phyloP scores from a whole-genome alignment of 306 rosid genomes.

The Ceratonia siliqua region DNA sequence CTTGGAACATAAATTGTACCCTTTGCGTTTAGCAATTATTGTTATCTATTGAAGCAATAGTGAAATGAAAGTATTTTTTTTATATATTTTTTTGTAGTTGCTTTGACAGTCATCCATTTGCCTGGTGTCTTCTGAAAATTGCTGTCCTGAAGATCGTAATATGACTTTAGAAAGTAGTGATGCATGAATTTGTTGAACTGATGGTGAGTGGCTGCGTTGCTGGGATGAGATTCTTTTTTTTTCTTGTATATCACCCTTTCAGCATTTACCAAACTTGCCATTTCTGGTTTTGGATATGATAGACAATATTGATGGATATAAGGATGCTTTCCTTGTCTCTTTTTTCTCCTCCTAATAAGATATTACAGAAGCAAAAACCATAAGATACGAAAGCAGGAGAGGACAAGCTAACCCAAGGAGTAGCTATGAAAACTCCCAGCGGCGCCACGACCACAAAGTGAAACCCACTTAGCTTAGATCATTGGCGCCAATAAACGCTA shows the following conservation, averaged over 20 bases:
- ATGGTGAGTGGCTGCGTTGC: neutral
- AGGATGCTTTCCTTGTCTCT: neutral
- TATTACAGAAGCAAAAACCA: neutral
- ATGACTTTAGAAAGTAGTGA: neutral
- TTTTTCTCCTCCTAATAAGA: neutral
- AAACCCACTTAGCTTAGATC: neutral
- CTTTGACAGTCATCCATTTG: neutral
- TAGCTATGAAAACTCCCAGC: neutral
- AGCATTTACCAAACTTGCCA: neutral
- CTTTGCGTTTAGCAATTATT: neutral
- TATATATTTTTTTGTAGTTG: neutral
- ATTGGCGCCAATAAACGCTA: neutral
- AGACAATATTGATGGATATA: neutral
- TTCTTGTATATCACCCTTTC: too few relatives aligned
- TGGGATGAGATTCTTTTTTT: neutral
- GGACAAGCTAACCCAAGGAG: neutral
- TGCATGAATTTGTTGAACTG: neutral
- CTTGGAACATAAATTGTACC: constrained; percentile 22
- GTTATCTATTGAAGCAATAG: neutral
- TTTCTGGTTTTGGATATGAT: neutral
- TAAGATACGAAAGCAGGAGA: neutral
- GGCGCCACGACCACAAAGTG: neutral
- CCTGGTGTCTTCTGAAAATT: neutral
- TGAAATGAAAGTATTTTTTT: neutral
- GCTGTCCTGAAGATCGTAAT: neutral